Evolutionary conservation across 2,329 filamentous ascomycete genomes (phyloP), one percentile per base, ranked within the genome.

Genomic region (Sarocladium brachiariae): DNA sequence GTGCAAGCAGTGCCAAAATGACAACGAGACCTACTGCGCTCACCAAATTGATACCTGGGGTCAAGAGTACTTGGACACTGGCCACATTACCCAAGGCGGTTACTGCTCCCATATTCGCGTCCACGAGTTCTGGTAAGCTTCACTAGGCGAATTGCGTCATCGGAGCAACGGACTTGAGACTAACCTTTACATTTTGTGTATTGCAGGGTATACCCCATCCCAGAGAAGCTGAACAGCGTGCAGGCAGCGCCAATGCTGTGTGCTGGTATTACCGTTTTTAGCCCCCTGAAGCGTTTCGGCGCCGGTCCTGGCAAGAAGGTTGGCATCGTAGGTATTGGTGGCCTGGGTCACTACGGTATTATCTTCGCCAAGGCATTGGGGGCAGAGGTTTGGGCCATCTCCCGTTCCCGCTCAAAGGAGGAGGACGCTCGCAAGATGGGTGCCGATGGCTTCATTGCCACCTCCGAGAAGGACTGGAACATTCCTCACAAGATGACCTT

Each of bases 201-300:
- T n/a, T n/a, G n/a, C n/a, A 49, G 46, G 76, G 76, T 79, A 41
- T 82, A 80, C 62, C 85, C 86, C 61, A 91, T 95, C 56, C 89
- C 89, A 31, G 87, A 90, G 27, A 80, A 74, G 49, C 76, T 95
- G 41, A 60, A 73, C 9, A 78, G 75, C 57, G 66, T 70, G 51
- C 68, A 83, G 48, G 87, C 84, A 1, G 89, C 87, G 2, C 87
- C 86, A 9, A 89, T 91, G 86, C 77, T 93, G 58, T 95, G 89
- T 67, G 89, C 87, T 35, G 89, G 89, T 55, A 75, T 95, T 57
- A 95, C 89, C 3, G 82, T 83, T 53, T 95, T 83, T 71, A 86
- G 80, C 53, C 89, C 89, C 1, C 75, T 95, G 13, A 83, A 87
- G 56, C 79, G 88, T 46, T 83, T 90, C 61, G 86, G 86, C 19